Evolutionary conservation across 106 monocot genomes (phyloP).

Genomic region (Vanilla planifolia): DNA sequence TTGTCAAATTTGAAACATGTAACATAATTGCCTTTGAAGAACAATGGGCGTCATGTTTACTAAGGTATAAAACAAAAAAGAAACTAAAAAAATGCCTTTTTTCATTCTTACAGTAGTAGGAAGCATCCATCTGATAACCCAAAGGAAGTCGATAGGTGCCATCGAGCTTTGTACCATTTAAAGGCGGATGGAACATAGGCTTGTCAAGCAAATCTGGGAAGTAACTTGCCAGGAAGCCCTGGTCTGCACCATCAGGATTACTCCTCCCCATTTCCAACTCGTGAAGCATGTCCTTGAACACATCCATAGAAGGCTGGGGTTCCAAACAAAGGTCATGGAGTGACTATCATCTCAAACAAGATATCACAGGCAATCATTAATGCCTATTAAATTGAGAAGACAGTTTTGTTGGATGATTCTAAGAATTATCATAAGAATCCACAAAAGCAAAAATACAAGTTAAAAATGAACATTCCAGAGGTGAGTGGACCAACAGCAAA

Average conservation of each 20-base stretch:
- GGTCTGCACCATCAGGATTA: constrained; percentile 76
- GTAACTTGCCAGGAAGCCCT: constrained; percentile 67
- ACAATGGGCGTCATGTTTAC: background rate
- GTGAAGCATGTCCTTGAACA: constrained; percentile 72
- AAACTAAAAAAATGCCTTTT: too few relatives aligned
- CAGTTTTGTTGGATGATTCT: too few relatives aligned
- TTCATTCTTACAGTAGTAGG: constrained; percentile 56
- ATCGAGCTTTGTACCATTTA: constrained; percentile 46
- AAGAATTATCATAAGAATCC: too few relatives aligned
- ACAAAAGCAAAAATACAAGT: too few relatives aligned
- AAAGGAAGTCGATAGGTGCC: constrained; percentile 60
- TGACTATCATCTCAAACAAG: background rate
- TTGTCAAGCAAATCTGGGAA: constrained; percentile 63
- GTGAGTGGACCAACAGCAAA: too few relatives aligned
- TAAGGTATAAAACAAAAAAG: too few relatives aligned
- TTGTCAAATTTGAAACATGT: too few relatives aligned
- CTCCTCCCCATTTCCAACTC: constrained; percentile 51
- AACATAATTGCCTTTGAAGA: too few relatives aligned
- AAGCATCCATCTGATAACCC: constrained; percentile 85
- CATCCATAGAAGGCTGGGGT: constrained; percentile 52
- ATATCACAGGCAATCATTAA: too few relatives aligned
- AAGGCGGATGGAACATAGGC: constrained; percentile 68
- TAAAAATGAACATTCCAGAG: too few relatives aligned
- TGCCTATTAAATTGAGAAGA: too few relatives aligned
- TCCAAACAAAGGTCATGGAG: background rate